Base-by-base conservation (phyloP, 1,284 basidiomycete genomes). In the Ceratobasidium sp. region DNA sequence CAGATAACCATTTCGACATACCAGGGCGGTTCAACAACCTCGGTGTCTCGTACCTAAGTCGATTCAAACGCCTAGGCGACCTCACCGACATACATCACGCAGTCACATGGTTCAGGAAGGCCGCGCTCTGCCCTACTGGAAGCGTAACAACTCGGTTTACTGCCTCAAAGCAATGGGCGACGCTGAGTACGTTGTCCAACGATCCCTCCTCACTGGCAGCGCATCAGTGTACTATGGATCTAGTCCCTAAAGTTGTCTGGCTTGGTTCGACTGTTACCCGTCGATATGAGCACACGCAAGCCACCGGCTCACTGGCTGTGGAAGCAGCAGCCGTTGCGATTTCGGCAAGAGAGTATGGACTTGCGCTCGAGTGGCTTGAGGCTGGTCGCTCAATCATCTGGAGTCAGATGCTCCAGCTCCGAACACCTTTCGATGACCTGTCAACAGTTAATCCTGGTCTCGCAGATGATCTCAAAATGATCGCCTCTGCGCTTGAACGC, bases 331-430 rank as follows among this genome's bases (percentile, higher is more conserved):
- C 74, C 2, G 48, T 29, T 14, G 74, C 66, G 6, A 73, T 75
- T 8, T 22, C 47, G 22, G 17, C 50, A 44, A 8, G 27, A 5
- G n/a, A 72, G 3, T 71, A 45, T 14, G 74, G 57, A 5, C 22
- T 51, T 3, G 80, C 80, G 19, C 44, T 81, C 19, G 80, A 81
- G 62, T 78, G 78, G 73, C 69, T 81, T 1, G 80, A 81, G 63
- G 24, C 77, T 63, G 80, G 81, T 19, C 78, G 81, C 11, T 78
- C 78, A 29, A 73, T 82, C 5, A 78, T 82, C 27, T 83, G 82
- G 82, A 75, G 74, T 14, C 80, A 83, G 74, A 69, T 78, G 1
- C 76, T 80, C n/a, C 78, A 80, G 15, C 78, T 83, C 56, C 82
- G 80, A 2, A 79, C 79, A 27, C 79, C 82, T 0, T n/a, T 83